Conservation (phyloP, 192 early-diverging fungal genomes). For the Physocladia obscura region DNA sequence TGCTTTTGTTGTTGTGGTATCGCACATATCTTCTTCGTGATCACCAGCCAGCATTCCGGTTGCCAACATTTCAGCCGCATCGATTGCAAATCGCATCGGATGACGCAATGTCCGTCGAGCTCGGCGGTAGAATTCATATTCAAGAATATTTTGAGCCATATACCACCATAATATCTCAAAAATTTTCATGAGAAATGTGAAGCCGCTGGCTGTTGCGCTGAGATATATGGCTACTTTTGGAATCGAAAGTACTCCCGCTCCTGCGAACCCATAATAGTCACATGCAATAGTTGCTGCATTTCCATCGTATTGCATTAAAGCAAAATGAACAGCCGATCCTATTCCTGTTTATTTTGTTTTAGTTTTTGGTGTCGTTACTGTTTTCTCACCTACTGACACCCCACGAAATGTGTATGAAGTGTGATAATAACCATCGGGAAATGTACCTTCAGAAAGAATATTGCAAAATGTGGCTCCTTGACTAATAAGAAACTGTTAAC, state of each 20-base stretch:
- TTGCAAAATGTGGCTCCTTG: constrained; percentile 23
- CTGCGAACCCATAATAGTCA: constrained; percentile 18
- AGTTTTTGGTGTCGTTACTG: no score
- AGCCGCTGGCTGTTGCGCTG: background rate
- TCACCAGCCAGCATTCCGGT: constrained; percentile 4
- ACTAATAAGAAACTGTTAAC: background rate
- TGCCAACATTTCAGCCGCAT: constrained; percentile 22
- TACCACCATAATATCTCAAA: constrained; percentile 28
- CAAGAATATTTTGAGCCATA: constrained; percentile 18
- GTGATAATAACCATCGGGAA: constrained; percentile 24
- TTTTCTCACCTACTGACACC: constrained; percentile 4
- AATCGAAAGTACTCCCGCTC: constrained; percentile 1
- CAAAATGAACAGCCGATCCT: constrained; percentile 20
- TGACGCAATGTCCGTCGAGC: constrained; percentile 6
- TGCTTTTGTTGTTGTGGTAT: background rate
- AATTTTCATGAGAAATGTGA: constrained; percentile 10
- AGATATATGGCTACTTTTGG: constrained; percentile 15
- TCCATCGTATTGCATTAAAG: constrained; percentile 10
- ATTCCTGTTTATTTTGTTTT: background rate
- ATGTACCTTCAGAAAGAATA: constrained; percentile 2
- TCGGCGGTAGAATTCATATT: constrained; percentile 13
- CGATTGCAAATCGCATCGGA: constrained; percentile 23
- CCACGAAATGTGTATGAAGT: constrained; percentile 2
- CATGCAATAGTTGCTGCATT: background rate
- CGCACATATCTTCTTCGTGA: constrained; percentile 16